Evolutionary conservation across 139 green algal species (phyloP).

Genomic region (Zygnema circumcarinatum): DNA sequence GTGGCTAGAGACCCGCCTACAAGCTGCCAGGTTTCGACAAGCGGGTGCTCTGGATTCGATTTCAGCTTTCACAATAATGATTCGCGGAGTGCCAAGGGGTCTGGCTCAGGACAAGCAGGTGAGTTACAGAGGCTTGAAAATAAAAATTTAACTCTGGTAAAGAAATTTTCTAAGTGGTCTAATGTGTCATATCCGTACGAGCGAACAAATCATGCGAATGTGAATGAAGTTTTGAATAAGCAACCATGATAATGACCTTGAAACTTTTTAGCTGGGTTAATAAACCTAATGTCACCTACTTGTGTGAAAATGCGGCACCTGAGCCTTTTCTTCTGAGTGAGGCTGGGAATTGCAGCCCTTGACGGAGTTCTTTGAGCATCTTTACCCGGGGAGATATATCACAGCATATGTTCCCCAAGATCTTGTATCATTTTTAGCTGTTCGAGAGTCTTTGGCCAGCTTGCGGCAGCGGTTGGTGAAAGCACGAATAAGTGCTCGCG

Average conservation of each 20-base stretch:
- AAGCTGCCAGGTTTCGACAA: slow-evolving; percentile 13
- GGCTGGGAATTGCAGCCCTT: slow-evolving; percentile 25
- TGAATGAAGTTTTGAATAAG: no score
- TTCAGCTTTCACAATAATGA: slow-evolving; percentile 43
- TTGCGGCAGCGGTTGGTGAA: background rate
- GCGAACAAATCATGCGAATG: no score
- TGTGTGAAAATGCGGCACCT: no score
- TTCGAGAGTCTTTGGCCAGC: background rate
- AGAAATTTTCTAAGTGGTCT: no score
- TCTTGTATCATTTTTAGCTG: background rate
- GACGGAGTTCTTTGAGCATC: slow-evolving; percentile 44
- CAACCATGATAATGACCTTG: no score
- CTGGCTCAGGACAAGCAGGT: slow-evolving; percentile 33
- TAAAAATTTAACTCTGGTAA: no score
- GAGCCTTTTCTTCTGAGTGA: no score
- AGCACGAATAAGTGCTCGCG: background rate
- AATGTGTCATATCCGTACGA: no score
- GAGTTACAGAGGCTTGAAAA: no score
- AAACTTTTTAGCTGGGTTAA: no score
- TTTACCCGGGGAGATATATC: slow-evolving; percentile 36
- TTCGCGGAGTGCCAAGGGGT: slow-evolving; percentile 26
- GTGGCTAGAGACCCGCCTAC: slow-evolving; percentile 9
- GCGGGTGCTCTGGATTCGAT: slow-evolving; percentile 16
- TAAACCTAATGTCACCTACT: no score
- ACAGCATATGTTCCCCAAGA: slow-evolving; percentile 27